Percentiles rank a stretch among this genome's conserved stretches.
Evolutionary conservation across 257 asterid species (phyloP).

Genomic region (Lycium ferocissimum): DNA sequence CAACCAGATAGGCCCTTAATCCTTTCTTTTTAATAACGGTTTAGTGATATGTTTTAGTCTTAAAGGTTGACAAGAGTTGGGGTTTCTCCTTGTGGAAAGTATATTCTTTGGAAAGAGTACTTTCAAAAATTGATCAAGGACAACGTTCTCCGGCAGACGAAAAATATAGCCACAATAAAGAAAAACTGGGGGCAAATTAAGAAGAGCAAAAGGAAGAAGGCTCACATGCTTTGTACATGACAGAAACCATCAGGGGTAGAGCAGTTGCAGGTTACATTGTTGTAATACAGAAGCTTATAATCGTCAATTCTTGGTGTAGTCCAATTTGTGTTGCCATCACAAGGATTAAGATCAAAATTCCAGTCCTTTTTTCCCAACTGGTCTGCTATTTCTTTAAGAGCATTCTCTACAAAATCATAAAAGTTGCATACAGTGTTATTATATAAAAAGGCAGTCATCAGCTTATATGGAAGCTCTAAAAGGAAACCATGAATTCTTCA

Average conservation of each 20-base stretch:
- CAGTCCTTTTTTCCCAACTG: slow-evolving; percentile 36
- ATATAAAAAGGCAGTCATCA: not conserved
- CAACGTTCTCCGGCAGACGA: not conserved
- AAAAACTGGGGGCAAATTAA: not conserved
- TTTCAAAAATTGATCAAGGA: not conserved
- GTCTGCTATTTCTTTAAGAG: slow-evolving; percentile 31
- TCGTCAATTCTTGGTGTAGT: not conserved
- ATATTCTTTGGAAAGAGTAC: too few relatives aligned
- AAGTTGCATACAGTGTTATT: not conserved
- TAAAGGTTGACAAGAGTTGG: too few relatives aligned
- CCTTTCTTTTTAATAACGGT: too few relatives aligned
- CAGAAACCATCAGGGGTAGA: slow-evolving; percentile 28
- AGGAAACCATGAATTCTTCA: not conserved
- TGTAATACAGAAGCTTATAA: not conserved
- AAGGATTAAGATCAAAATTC: slow-evolving; percentile 37
- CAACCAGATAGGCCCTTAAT: too few relatives aligned
- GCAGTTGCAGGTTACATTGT: slow-evolving; percentile 38
- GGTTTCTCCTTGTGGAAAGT: too few relatives aligned
- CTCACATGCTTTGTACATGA: slow-evolving; percentile 45
- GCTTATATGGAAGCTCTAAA: not conserved
- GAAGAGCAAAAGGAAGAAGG: not conserved
- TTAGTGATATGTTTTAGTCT: too few relatives aligned
- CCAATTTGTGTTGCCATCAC: slow-evolving; percentile 22
- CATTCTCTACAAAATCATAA: slow-evolving; percentile 27
- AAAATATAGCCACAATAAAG: not conserved